Conservation (phyloP, 139 green algal genomes). For the Astrephomene gubernaculifera region DNA sequence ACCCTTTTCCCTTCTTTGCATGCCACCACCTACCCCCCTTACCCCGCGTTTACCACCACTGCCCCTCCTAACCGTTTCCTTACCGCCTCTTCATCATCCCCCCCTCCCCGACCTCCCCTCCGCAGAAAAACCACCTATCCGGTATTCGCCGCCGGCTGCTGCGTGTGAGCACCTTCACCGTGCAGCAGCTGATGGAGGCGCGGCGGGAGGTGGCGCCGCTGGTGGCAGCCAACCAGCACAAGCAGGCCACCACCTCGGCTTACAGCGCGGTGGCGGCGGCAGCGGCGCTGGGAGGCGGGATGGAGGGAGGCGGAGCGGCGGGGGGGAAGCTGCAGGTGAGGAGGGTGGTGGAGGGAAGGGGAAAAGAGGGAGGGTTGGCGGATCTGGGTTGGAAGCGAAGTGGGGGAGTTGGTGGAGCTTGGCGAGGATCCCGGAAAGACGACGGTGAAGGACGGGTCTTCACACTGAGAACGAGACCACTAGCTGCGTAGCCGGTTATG, state of each 20-base stretch:
- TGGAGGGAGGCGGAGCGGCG: slow-evolving; percentile 3
- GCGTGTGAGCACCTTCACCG: slow-evolving; percentile 88
- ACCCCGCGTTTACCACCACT: too few relatives aligned
- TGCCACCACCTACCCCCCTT: too few relatives aligned
- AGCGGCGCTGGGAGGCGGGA: neutral
- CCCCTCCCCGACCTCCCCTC: neutral
- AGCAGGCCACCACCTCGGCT: slow-evolving; percentile 16
- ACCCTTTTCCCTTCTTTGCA: too few relatives aligned
- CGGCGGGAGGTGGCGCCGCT: slow-evolving; percentile 80
- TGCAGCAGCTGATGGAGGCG: slow-evolving; percentile 91
- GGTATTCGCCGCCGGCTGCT: slow-evolving; percentile 89
- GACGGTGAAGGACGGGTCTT: too few relatives aligned
- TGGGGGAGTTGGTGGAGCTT: neutral
- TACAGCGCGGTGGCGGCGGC: slow-evolving; percentile 12
- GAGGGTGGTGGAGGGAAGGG: neutral
- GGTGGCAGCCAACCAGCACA: slow-evolving; percentile 72
- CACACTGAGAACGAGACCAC: too few relatives aligned
- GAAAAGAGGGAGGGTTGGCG: neutral
- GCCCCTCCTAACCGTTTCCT: neutral
- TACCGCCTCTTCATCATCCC: neutral
- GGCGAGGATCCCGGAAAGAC: too few relatives aligned
- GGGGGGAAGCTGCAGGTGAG: neutral
- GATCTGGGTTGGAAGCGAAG: neutral
- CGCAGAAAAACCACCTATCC: slow-evolving; percentile 96
- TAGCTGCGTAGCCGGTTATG: too few relatives aligned